Percentiles rank a stretch among this genome's conserved stretches.
Conservation (phyloP, 192 early-diverging fungal species). For the Linnemannia zychae region DNA sequence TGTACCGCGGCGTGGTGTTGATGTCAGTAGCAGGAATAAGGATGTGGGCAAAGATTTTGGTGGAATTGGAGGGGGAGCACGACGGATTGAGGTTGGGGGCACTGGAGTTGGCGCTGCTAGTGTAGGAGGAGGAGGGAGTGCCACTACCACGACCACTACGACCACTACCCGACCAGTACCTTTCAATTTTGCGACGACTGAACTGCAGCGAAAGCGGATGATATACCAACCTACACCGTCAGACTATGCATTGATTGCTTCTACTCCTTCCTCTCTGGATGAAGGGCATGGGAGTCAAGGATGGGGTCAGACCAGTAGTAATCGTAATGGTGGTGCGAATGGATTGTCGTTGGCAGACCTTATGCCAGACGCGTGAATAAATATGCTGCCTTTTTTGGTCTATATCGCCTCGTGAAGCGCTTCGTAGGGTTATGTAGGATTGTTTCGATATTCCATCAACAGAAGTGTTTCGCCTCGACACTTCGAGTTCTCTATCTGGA, state of each 20-base stretch:
- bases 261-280: background rate
- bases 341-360: background rate
- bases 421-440: too few relatives aligned
- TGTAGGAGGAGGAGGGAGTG: constrained; percentile 15
- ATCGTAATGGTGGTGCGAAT: background rate
- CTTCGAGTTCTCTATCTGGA: too few relatives aligned
- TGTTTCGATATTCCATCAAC: too few relatives aligned
- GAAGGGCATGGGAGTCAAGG: too few relatives aligned
- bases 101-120: background rate
- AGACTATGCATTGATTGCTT: background rate
- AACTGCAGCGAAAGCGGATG: constrained; percentile 21
- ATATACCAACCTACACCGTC: constrained; percentile 8
- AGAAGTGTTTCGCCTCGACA: too few relatives aligned
- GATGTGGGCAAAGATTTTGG: background rate
- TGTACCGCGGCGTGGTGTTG: background rate
- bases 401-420: too few relatives aligned
- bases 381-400: too few relatives aligned
- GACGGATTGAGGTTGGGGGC: background rate
- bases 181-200: constrained; percentile 55
- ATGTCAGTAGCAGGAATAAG: background rate
- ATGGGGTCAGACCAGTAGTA: background rate
- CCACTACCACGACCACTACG: background rate
- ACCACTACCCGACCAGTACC: constrained; percentile 30
- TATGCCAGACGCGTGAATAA: background rate
- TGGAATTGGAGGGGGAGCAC: background rate